phyloP scores from a whole-genome alignment of 2,329 filamentous ascomycete species.

The Stromatinia cepivora region DNA sequence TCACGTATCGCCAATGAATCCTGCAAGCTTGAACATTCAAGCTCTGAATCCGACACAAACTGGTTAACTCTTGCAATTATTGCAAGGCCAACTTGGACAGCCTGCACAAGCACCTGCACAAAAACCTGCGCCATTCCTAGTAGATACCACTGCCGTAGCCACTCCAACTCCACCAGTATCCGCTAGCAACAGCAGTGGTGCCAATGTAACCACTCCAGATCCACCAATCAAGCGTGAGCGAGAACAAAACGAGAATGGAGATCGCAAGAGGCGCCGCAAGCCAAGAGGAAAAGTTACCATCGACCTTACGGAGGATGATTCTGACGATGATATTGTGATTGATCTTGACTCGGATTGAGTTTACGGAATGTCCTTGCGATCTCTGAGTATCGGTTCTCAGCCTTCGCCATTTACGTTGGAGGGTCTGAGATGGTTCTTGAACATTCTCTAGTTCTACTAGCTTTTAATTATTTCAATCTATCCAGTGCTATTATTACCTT shows the following conservation, averaged over 20 bases:
- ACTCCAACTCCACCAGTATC: neutral
- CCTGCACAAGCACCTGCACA: neutral
- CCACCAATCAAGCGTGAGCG: slow-evolving; percentile 1
- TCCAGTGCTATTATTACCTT: neutral
- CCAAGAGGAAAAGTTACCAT: neutral
- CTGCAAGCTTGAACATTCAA: neutral
- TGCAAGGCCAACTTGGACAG: neutral
- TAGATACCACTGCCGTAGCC: neutral
- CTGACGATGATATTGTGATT: slow-evolving; percentile 5
- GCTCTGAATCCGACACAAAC: neutral
- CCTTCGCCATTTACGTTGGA: neutral
- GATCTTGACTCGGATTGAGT: neutral
- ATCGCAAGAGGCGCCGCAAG: neutral
- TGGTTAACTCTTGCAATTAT: neutral
- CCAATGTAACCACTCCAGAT: neutral
- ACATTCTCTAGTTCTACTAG: too few species aligned
- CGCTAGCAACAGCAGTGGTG: neutral
- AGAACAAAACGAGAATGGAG: neutral
- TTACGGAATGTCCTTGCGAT: neutral
- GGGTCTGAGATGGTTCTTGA: too few species aligned
- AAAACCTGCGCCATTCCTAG: neutral
- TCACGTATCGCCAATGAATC: neutral
- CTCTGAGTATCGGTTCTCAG: neutral
- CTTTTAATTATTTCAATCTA: neutral
- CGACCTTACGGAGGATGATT: slow-evolving; percentile 9